Evolutionary conservation across 306 rosid species (phyloP).

Genomic region (Castanospermum australe): DNA sequence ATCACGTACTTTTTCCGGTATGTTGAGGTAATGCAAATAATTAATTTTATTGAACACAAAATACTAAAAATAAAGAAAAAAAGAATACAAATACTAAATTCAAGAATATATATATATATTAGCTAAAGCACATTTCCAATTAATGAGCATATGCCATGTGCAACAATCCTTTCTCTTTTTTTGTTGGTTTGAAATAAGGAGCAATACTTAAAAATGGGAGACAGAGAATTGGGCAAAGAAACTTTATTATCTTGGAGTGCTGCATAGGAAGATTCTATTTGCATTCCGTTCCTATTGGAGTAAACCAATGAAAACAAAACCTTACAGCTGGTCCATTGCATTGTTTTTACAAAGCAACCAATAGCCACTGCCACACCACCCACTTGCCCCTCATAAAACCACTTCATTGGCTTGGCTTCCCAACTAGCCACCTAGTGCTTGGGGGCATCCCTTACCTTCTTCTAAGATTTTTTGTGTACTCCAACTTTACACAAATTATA

Average conservation of each 20-base stretch:
- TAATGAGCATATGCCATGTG: neutral
- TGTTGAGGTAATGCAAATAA: too few species aligned
- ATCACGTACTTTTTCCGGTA: too few species aligned
- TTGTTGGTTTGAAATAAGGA: too few species aligned
- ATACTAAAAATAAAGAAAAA: too few species aligned
- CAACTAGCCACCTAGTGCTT: neutral
- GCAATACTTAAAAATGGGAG: neutral
- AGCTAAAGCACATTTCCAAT: neutral
- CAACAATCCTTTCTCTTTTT: neutral
- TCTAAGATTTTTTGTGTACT: too few species aligned
- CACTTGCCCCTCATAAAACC: conserved; percentile 32
- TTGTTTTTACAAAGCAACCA: conserved; percentile 29
- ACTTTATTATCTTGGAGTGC: neutral
- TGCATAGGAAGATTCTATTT: conserved; percentile 18
- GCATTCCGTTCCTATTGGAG: conserved; percentile 19
- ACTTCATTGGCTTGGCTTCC: neutral
- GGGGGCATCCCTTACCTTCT: conserved; percentile 1
- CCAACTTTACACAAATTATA: too few species aligned
- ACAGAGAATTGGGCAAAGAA: neutral
- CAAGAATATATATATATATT: neutral
- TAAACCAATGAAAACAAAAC: conserved; percentile 10
- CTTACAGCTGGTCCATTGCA: conserved; percentile 18
- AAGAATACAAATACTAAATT: too few species aligned
- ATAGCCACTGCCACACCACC: conserved; percentile 14
- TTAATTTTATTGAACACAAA: too few species aligned